Conservation (phyloP, 208 protist species). For the Leishmania gerbilli region DNA sequence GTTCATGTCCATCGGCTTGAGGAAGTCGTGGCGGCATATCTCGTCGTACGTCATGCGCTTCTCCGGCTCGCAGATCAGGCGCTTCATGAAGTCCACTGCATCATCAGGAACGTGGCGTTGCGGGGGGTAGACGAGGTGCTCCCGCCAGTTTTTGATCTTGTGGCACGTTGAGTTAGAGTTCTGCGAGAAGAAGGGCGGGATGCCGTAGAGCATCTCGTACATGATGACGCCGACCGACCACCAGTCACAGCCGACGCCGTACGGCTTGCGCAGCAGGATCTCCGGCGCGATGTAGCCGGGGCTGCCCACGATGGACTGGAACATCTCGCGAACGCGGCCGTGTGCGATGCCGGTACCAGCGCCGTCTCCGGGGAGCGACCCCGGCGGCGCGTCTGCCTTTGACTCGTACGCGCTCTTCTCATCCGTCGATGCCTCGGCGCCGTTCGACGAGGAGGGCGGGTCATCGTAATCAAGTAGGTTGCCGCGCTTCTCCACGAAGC, state of each 20-base stretch:
- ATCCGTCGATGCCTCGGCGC: conserved; percentile 6
- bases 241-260: conserved; percentile 97
- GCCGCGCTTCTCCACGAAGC: conserved; percentile 66
- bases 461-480: conserved; percentile 70
- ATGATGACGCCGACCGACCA: conserved; percentile 98
- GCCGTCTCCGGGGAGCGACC: not conserved
- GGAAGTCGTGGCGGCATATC: conserved; percentile 86
- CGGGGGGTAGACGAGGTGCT: conserved; percentile 89
- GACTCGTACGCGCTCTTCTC: conserved; percentile 14
- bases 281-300: conserved; percentile 98
- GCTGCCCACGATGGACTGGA: conserved; percentile 95
- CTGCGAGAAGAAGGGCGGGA: conserved; percentile 95
- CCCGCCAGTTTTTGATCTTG: conserved; percentile 95
- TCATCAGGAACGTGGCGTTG: conserved; percentile 81
- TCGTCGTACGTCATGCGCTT: conserved; percentile 79
- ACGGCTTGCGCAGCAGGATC: conserved; percentile 92
- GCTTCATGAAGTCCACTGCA: conserved; percentile 92
- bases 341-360: conserved; percentile 23
- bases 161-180: conserved; percentile 91
- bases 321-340: conserved; percentile 54
- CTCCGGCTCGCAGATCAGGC: conserved; percentile 86
- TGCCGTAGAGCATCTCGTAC: conserved; percentile 97
- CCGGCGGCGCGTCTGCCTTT: conserved; percentile 4
- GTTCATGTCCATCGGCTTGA: conserved; percentile 69
- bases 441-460: conserved; percentile 18